Evolutionary conservation across 78 protist species (phyloP).

Genomic region (Chrysochromulina tobinii): DNA sequence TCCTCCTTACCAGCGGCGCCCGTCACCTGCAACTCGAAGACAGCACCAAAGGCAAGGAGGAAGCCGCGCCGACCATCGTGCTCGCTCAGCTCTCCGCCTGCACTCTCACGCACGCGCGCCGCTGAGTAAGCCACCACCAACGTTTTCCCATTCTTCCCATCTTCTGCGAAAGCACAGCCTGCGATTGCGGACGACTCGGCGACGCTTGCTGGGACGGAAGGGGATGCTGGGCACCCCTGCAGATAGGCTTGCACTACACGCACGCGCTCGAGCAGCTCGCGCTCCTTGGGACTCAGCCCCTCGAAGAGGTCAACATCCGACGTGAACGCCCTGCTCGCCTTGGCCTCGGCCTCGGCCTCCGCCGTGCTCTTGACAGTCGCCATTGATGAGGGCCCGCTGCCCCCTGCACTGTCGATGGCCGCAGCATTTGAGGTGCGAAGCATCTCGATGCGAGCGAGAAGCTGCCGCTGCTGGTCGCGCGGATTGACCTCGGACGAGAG

Average conservation of each 20-base stretch:
- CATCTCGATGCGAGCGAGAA: neutral
- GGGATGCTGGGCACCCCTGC: neutral
- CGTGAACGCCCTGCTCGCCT: neutral
- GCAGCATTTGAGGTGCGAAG: neutral
- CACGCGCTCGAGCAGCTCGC: neutral
- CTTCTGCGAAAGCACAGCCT: neutral
- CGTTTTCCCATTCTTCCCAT: neutral
- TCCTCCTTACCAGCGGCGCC: neutral
- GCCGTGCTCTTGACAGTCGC: neutral
- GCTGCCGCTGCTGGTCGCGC: neutral
- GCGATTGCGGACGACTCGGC: neutral
- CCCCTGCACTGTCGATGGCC: neutral
- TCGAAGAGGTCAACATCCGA: neutral
- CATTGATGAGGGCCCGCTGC: neutral
- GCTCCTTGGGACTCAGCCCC: conserved; percentile 3
- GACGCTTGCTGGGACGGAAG: neutral
- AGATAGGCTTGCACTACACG: neutral
- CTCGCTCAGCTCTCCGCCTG: neutral
- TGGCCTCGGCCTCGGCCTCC: neutral
- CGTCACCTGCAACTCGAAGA: neutral
- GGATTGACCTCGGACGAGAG: conserved; percentile 1
- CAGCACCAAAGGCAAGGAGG: neutral
- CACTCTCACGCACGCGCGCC: neutral
- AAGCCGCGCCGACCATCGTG: neutral
- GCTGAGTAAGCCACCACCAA: neutral